Conservation (phyloP, 805 yeast species). For the Myxozyma mucilagina region DNA sequence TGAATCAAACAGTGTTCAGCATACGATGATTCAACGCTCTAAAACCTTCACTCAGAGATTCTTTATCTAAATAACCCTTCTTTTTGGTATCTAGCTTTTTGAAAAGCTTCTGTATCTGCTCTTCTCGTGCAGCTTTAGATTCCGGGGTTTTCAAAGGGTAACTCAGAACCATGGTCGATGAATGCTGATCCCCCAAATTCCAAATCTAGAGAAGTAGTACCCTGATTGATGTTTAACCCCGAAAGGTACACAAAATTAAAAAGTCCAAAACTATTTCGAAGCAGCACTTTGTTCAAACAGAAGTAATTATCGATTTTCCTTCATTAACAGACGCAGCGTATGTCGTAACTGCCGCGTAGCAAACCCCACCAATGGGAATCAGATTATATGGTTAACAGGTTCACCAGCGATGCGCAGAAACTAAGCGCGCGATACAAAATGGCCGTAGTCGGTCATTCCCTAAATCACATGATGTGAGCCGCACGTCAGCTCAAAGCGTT, state of each 20-base stretch:
- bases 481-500: background rate
- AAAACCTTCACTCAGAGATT: constrained; percentile 45
- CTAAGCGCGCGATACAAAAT: background rate
- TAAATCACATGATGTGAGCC: background rate
- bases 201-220: background rate
- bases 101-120: constrained; percentile 47
- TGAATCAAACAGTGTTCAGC: constrained; percentile 38
- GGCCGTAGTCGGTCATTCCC: background rate
- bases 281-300: no score
- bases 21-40: constrained; percentile 55
- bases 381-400: no score
- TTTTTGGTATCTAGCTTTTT: constrained; percentile 46
- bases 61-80: constrained; percentile 44
- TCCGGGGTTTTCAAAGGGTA: background rate
- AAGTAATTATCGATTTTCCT: no score
- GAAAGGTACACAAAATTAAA: no score
- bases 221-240: no score
- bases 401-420: background rate
- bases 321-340: no score
- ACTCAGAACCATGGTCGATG: background rate
- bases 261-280: no score
- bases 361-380: no score
- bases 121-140: constrained; percentile 29
- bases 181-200: background rate
- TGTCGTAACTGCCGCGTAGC: no score